These are phyloP conservation scores for Colletotrichum siamense DNA, from an alignment of 2,329 filamentous ascomycete genomes.

Conservation along the genomic window DNA sequence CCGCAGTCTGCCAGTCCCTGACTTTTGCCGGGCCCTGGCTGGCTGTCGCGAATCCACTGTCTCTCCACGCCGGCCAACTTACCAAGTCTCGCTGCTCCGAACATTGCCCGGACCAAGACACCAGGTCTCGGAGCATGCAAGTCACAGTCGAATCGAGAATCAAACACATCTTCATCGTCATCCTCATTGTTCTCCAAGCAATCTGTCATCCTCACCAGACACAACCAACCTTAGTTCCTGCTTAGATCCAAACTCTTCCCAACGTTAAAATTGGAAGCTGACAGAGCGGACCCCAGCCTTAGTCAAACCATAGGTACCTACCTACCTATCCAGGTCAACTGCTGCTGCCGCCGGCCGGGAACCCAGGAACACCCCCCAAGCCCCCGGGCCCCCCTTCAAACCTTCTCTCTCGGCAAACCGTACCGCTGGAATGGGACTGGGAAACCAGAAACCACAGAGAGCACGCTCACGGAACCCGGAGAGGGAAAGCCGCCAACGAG, in stretches of 20 bases:
- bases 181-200: background rate
- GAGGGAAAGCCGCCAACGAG: background rate
- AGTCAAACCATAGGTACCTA: background rate
- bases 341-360: background rate
- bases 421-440: constrained; percentile 5
- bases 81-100: background rate
- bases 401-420: constrained; percentile 1
- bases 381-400: background rate
- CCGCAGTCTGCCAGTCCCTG: background rate
- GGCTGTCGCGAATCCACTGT: background rate
- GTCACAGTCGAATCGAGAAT: background rate
- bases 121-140: background rate
- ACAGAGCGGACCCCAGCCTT: background rate
- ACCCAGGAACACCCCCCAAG: background rate
- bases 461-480: background rate
- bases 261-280: background rate
- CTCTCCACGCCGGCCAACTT: background rate
- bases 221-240: background rate
- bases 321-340: too few species aligned
- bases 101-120: background rate
- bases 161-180: background rate
- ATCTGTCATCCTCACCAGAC: background rate
- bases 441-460: background rate
- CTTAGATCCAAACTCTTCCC: background rate
- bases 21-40: background rate